Evolutionary conservation across 208 protist species (phyloP).

Genomic region (Acanthamoeba culbertsoni): DNA sequence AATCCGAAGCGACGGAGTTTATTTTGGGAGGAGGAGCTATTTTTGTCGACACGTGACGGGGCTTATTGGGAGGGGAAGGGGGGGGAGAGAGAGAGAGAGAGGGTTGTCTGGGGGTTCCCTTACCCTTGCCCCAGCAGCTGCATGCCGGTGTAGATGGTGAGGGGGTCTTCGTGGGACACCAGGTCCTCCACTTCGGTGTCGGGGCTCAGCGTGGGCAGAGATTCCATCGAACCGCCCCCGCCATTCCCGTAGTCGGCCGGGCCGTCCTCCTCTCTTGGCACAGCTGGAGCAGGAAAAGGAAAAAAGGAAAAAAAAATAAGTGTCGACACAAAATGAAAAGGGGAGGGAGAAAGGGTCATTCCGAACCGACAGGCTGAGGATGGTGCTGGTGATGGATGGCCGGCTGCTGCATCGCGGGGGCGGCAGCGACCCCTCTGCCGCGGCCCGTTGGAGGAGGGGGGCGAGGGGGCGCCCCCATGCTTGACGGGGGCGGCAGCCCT

Average conservation of each 20-base stretch:
- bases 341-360: no score
- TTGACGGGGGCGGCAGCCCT: background rate
- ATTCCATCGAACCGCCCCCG: background rate
- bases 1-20: background rate
- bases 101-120: background rate
- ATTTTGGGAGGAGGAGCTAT: no score
- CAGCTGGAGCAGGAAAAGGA: no score
- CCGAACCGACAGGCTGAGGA: background rate
- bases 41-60: no score
- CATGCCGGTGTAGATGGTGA: background rate
- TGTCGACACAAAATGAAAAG: no score
- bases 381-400: background rate
- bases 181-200: slow-evolving; percentile 5
- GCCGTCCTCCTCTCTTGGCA: background rate
- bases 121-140: slow-evolving; percentile 31
- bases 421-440: background rate
- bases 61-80: no score
- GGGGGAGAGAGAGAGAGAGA: no score
- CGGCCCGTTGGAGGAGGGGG: background rate
- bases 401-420: background rate
- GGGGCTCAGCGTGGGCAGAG: background rate
- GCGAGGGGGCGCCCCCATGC: background rate
- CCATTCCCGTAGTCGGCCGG: background rate
- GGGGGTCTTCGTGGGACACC: slow-evolving; percentile 6
- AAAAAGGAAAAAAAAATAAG: no score